Evolutionary conservation across 345 rosid species (phyloP).

Genomic region (Hypericum perforatum): DNA sequence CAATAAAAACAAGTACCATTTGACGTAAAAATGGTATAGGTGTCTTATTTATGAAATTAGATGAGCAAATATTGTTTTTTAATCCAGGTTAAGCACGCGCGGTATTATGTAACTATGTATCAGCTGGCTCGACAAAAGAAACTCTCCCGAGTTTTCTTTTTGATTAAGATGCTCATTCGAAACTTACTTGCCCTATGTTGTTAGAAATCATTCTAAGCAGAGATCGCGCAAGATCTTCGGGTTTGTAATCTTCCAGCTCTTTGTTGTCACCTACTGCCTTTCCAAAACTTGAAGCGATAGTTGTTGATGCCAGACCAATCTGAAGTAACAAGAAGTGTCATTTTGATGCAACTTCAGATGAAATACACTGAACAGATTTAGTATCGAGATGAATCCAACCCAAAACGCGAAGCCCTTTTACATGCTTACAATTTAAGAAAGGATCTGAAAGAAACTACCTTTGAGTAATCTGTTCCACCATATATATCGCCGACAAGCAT

Average conservation of each 20-base stretch:
- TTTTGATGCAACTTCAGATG: slow-evolving; percentile 1
- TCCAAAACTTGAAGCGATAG: slow-evolving; percentile 85
- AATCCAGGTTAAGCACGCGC: too few relatives aligned
- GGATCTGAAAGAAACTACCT: slow-evolving; percentile 27
- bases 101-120: too few relatives aligned
- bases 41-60: too few relatives aligned
- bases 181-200: slow-evolving; percentile 70
- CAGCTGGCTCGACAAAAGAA: too few relatives aligned
- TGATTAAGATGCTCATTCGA: background rate
- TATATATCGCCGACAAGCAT: slow-evolving; percentile 95
- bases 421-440: background rate
- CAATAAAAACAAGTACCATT: too few relatives aligned
- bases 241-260: slow-evolving; percentile 63
- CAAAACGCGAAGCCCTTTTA: background rate
- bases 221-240: slow-evolving; percentile 67
- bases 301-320: slow-evolving; percentile 70
- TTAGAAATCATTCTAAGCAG: slow-evolving; percentile 86
- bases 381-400: too few relatives aligned
- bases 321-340: slow-evolving; percentile 14
- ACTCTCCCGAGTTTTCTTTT: too few relatives aligned
- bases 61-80: too few relatives aligned
- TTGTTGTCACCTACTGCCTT: slow-evolving; percentile 60
- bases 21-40: too few relatives aligned
- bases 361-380: background rate
- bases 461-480: slow-evolving; percentile 66